Conservation (phyloP, 1,284 basidiomycete genomes). For the Ustilago curta region DNA sequence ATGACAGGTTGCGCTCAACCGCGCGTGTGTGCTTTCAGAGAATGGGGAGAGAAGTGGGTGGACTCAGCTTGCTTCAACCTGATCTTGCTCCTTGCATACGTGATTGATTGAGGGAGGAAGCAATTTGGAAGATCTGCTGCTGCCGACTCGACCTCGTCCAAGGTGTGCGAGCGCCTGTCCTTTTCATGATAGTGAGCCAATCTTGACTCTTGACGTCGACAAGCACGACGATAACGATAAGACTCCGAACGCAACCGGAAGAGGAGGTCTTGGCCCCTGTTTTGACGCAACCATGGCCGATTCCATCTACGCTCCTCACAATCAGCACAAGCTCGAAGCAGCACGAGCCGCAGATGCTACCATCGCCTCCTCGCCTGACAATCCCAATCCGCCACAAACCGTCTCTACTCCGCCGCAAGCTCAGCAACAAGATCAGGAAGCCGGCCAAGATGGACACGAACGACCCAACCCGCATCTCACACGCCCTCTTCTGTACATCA, state of each 20-base stretch:
- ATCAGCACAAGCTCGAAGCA: conserved; percentile 45
- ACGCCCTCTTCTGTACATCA: conserved; percentile 52
- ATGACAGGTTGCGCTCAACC: neutral
- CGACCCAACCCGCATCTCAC: conserved; percentile 52
- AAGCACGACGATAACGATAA: neutral
- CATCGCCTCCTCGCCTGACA: neutral
- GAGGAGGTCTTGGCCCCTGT: neutral
- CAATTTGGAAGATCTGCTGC: neutral
- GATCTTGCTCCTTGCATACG: neutral
- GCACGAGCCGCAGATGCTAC: conserved; percentile 22
- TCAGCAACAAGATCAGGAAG: conserved; percentile 5
- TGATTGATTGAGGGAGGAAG: neutral
- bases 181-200: neutral
- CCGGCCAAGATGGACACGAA: conserved; percentile 8
- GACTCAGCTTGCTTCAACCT: neutral
- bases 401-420: neutral
- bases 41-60: too few relatives aligned
- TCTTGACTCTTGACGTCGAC: conserved; percentile 6
- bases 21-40: too few relatives aligned
- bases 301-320: conserved; percentile 58
- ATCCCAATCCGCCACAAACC: neutral
- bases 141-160: neutral
- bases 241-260: neutral
- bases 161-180: neutral
- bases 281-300: conserved; percentile 43